A percentile compares a stretch with the other conserved stretches of the same genome.
These are phyloP conservation scores for Coniochaeta hoffmannii DNA, from an alignment of 2,329 filamentous ascomycete species.

Conservation along the genomic window DNA sequence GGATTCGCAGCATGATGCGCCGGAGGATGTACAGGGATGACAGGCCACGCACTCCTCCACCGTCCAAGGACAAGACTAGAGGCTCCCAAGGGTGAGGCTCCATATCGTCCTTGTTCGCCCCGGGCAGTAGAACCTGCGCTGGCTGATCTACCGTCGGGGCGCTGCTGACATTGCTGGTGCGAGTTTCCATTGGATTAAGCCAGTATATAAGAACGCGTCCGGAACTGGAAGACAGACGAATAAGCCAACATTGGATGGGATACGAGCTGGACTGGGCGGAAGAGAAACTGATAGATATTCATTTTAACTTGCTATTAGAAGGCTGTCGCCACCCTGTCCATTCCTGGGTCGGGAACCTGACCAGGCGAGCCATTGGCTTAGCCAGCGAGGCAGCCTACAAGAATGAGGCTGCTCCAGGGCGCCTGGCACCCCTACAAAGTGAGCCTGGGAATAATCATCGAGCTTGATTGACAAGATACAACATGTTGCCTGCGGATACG, in stretches of 20 bases:
- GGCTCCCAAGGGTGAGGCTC: background rate
- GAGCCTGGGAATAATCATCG: too few relatives aligned
- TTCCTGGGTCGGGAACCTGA: background rate
- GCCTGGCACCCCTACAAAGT: too few relatives aligned
- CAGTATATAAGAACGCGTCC: background rate
- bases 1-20: conserved; percentile 4
- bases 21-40: background rate
- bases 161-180: background rate
- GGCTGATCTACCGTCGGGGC: background rate
- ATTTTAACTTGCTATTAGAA: background rate
- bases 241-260: background rate
- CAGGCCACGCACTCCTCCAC: background rate
- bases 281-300: background rate
- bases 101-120: background rate
- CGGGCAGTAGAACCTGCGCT: background rate
- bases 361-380: background rate
- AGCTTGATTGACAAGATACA: too few relatives aligned
- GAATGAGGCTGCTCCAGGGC: too few relatives aligned
- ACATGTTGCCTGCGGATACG: too few relatives aligned
- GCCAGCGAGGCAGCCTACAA: background rate
- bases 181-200: background rate
- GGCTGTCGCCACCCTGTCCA: background rate
- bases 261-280: too few relatives aligned
- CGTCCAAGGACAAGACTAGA: background rate
- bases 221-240: background rate